Base-by-base conservation (phyloP, 2,329 filamentous ascomycete species). In the Fusarium cyanostomum region DNA sequence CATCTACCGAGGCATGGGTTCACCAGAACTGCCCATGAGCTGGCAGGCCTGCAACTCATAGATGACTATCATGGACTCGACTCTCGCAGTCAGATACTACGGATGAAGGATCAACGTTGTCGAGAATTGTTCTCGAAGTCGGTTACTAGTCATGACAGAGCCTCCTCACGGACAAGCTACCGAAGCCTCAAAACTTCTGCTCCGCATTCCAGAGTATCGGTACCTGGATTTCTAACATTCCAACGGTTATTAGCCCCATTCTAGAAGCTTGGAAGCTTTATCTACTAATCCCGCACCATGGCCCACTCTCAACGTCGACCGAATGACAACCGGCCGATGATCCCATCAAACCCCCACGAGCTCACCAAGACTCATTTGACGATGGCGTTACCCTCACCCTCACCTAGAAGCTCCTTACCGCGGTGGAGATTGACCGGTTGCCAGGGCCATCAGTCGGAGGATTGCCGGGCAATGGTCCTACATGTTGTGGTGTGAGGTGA, bases 191-290 rank as follows among this genome's bases (percentile, higher is more conserved):
- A 59, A 50, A 55, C 37, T 60, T 62, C 12, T n/a, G 24, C 49
- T 52, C 39, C 56, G 10, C 41, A 52, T 65, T 54, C 63, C 56
- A 52, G 33, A 31, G 42, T 35, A 34, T 52, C 62, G 58, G 61
- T 15, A 65, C 26, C 62, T 35, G 16, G 51, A 41, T 38, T 6
- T 12, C 28, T 21, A 52, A 33, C 55, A 64, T 61, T 66, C 55
- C 63, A 64, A 52, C 28, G 27, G 37, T 26, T 28, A 11, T 24
- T 39, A 50, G 49, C 59, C 52, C 43, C 42, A 12, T 51, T 39
- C 39, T 28, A 31, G 16, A 57, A 64, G 30, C 30, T 5, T 38
- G 44, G 37, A 51, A 53, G 37, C 24, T 15, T 4, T 24, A 18
- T 18, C 12, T 34, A 10, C 21, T 6, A 33, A 18, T 4, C n/a